Conservation (phyloP, 169 alveolate species). For the Perkinsus olseni region DNA sequence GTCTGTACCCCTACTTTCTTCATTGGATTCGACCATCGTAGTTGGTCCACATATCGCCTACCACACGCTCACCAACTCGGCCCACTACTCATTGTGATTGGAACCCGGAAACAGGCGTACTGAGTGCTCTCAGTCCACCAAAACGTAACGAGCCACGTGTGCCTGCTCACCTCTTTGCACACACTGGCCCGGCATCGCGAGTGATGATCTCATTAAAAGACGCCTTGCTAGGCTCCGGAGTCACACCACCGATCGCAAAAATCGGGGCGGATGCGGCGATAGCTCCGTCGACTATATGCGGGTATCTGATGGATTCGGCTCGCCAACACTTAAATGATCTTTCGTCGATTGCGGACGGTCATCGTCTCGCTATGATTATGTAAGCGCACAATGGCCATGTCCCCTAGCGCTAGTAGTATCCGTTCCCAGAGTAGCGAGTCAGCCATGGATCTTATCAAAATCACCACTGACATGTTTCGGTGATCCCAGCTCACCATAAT, state of each 20-base stretch:
- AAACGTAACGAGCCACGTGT: too few relatives aligned
- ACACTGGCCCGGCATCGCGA: neutral
- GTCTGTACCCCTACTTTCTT: too few relatives aligned
- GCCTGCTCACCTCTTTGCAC: neutral
- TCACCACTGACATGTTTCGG: too few relatives aligned
- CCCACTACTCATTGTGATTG: too few relatives aligned
- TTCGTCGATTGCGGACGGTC: neutral
- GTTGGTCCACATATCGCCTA: too few relatives aligned
- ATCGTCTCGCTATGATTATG: neutral
- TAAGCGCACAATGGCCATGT: neutral
- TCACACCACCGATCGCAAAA: neutral
- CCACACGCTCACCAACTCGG: too few relatives aligned
- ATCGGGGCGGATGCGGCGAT: slow-evolving; percentile 57
- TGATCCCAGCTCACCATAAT: neutral
- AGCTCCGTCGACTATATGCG: slow-evolving; percentile 45
- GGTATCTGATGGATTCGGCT: slow-evolving; percentile 42
- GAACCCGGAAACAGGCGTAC: too few relatives aligned
- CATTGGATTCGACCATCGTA: too few relatives aligned
- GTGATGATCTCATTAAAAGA: neutral
- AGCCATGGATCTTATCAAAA: too few relatives aligned
- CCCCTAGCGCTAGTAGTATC: too few relatives aligned
- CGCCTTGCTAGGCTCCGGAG: neutral
- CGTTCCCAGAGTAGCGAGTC: too few relatives aligned
- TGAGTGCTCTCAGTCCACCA: too few relatives aligned
- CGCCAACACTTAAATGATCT: slow-evolving; percentile 30